Evolutionary conservation across 1,284 basidiomycete species (phyloP), one percentile per base, ranked within the genome.

Genomic region (Ganoderma multipileum): DNA sequence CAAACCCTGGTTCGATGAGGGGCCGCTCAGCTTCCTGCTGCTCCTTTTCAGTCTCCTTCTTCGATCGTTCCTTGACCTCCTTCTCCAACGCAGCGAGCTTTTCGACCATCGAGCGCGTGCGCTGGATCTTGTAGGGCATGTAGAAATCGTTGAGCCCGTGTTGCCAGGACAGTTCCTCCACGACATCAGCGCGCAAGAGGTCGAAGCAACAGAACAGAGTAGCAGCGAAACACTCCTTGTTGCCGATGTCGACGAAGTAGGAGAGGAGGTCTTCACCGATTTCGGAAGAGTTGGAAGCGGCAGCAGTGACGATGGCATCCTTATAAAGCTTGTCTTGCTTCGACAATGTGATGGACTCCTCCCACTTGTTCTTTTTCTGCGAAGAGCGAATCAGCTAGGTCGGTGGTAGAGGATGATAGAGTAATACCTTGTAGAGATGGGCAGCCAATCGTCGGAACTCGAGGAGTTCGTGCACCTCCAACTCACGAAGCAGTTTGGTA

Each of bases 271-370:
- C 98, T 81, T 99, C 97, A 2, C 95, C 94, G 42, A 99, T 94
- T 66, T 96, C 93, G 8, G 87, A 90, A 33, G 88, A 90, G 47
- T 79, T 85, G 8, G 95, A 97, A n/a, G 87, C 85, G 0, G 97
- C 92, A 1, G 97, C 96, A 0, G 97, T 99, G 78, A 96, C 81
- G 83, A 99, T 96, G 4, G 97, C 94, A 79, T 99, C 98, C 78
- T 95, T 94, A 89, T 95, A 98, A 61, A 99, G 85, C 79, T 98
- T 94, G 84, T 99, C 98, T 75, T 94, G 91, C 84, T 99, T 99
- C 57, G 95, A 96, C 39, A 99, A 85, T 1, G 92, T 87, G 76
- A 99, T 95, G 16, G 96, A 97, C 78, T 98, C 96, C 78, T 97
- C 95, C 94, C 95, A 99, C 68, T 92, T 91, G 55, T 85, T 83